These are phyloP conservation scores for Penicillium pulvis DNA, from an alignment of 495 filamentous ascomycete species.

Conservation along the genomic window DNA sequence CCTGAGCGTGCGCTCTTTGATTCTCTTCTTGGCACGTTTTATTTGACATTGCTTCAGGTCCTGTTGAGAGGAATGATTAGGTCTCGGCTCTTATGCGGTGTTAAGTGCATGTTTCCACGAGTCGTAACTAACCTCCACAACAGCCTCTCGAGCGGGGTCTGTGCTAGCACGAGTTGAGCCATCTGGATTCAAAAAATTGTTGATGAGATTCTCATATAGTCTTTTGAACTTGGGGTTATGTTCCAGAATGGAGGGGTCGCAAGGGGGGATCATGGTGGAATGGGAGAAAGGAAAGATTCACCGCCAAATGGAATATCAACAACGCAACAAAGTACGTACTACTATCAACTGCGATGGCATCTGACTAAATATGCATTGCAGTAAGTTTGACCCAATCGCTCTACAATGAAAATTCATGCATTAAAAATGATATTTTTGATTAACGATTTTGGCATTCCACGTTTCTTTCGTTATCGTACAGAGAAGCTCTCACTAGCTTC, in stretches of 20 bases:
- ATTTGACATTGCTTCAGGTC: constrained; percentile 43
- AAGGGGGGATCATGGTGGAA: constrained; percentile 62
- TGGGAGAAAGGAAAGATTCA: constrained; percentile 22
- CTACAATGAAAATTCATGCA: not conserved
- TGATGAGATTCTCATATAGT: constrained; percentile 62
- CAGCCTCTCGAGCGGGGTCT: constrained; percentile 54
- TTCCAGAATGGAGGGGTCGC: constrained; percentile 61
- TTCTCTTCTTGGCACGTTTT: constrained; percentile 38
- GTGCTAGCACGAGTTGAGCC: constrained; percentile 60
- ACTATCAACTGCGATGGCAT: not conserved
- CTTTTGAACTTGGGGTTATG: constrained; percentile 66
- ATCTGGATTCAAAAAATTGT: constrained; percentile 59
- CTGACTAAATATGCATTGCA: not conserved
- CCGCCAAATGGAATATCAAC: constrained; percentile 20
- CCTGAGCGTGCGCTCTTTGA: constrained; percentile 36
- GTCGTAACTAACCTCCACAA: constrained; percentile 49
- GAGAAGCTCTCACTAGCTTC: constrained; percentile 27
- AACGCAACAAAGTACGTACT: not conserved
- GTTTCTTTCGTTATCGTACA: constrained; percentile 53
- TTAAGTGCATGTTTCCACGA: not conserved
- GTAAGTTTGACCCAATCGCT: too few species aligned
- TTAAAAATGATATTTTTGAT: not conserved
- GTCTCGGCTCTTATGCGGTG: not conserved
- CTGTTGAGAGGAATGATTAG: constrained; percentile 22
- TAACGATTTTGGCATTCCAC: constrained; percentile 35